Evolutionary conservation across 2,329 filamentous ascomycete species (phyloP), one percentile per base, ranked within the genome.

Genomic region (Colletotrichum plurivorum): DNA sequence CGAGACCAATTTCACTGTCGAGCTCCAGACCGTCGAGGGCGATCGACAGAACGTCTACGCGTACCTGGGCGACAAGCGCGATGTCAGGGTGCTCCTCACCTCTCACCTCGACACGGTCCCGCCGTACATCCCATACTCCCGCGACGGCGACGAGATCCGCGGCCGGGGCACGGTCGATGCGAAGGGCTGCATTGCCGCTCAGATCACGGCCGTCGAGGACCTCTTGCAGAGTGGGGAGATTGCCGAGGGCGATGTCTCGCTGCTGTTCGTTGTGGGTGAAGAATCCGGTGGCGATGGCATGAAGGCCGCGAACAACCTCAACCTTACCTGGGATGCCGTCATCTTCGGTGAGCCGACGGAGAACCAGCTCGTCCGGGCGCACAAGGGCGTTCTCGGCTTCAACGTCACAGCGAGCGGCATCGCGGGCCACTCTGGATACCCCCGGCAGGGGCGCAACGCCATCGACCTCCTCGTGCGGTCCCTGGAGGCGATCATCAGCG

Each of bases 261-360:
- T 93, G 13, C 77, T 92, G 1, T 93, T 87, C 69, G 91, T 93
- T 0, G 93, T 97, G 0, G 94, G 94, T 67, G 95, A 99, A 79
- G 95, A 98, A 78, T 87, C 86, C 1, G 84, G 84, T 2, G 95
- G 95, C 9, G 91, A 92, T 71, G 95, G 95, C 5, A 98, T 98
- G 95, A 76, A 76, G 80, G 2, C 68, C 71, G 25, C 63, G 73
- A 13, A 75, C 79, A 56, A 74, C 77, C 45, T 77, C 79, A 27
- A 80, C 75, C 18, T 78, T 76, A 7, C 71, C 69, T 84, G 89
- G 31, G 87, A 92, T 36, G 89, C 94, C 4, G 90, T 94, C 74
- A 92, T 96, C 75, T 98, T 98, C 76, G 95, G 96, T 48, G 96
- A 99, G 78, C 95, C 95, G 1, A 99, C 96, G 0, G 94, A 97